A percentile compares a stretch with the other conserved stretches of the same genome.
phyloP scores from a whole-genome alignment of 1,284 basidiomycete species.

The Ganoderma meredithae region DNA sequence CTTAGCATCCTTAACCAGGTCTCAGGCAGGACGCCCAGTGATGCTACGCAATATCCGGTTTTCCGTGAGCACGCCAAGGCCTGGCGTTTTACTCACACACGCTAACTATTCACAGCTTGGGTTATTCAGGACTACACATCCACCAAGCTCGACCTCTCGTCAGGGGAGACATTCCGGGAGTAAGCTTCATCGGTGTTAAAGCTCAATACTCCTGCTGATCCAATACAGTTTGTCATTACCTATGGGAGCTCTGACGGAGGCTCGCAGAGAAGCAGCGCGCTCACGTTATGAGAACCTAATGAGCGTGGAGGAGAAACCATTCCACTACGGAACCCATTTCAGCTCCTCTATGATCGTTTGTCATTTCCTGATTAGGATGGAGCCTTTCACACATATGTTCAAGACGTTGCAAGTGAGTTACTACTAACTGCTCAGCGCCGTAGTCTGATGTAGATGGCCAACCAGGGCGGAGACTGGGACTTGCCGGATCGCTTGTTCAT shows the following conservation, averaged over 20 bases:
- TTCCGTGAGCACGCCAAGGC: slow-evolving; percentile 70
- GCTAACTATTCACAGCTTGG: slow-evolving; percentile 65
- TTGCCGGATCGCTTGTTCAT: slow-evolving; percentile 93
- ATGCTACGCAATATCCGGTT: slow-evolving; percentile 95
- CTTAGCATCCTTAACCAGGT: slow-evolving; percentile 88
- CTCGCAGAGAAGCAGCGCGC: slow-evolving; percentile 75
- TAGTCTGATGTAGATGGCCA: not conserved
- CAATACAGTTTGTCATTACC: slow-evolving; percentile 73
- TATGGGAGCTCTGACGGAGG: slow-evolving; percentile 90
- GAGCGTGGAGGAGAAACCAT: slow-evolving; percentile 86
- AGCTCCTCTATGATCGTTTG: slow-evolving; percentile 97
- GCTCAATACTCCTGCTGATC: slow-evolving; percentile 14
- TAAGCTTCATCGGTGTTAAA: slow-evolving; percentile 45
- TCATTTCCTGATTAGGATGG: slow-evolving; percentile 91
- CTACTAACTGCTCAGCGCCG: not conserved
- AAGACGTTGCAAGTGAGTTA: slow-evolving; percentile 75
- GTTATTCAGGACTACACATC: slow-evolving; percentile 89
- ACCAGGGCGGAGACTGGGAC: slow-evolving; percentile 91
- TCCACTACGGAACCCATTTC: slow-evolving; percentile 96
- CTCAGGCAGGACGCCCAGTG: slow-evolving; percentile 90
- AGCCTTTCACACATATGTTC: slow-evolving; percentile 94
- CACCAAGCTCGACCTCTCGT: slow-evolving; percentile 72
- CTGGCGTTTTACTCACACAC: not conserved
- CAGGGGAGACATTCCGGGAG: slow-evolving; percentile 79
- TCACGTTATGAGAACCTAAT: slow-evolving; percentile 81